Conservation (phyloP, 1,284 basidiomycete genomes). For the Apiotrichum mycotoxinovorans region DNA sequence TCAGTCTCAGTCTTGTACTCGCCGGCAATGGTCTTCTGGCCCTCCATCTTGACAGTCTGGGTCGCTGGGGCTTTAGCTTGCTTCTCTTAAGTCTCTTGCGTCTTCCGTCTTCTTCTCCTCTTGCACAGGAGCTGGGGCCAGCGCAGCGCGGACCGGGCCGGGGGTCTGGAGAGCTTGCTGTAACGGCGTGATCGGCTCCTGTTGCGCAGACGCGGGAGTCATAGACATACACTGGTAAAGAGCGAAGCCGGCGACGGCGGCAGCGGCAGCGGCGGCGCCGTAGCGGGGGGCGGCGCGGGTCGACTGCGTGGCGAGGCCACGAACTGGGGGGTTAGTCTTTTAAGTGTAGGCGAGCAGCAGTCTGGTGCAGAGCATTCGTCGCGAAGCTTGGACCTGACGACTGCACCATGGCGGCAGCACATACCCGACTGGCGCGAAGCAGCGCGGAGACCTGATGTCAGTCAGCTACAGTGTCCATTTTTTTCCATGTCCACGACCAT, state of each 20-base stretch:
- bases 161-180: not conserved
- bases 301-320: constrained; percentile 38
- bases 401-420: constrained; percentile 2
- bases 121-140: not conserved
- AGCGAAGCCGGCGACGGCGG: constrained; percentile 34
- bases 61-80: constrained; percentile 14
- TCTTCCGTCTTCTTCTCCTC: not conserved
- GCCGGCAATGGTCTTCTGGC: constrained; percentile 50
- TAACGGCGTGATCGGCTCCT: not conserved
- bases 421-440: constrained; percentile 45
- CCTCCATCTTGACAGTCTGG: constrained; percentile 40
- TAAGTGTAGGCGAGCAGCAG: too few species aligned
- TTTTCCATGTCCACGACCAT: too few species aligned
- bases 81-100: not conserved
- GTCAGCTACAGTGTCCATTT: too few species aligned
- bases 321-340: constrained; percentile 24
- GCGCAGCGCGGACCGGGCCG: not conserved
- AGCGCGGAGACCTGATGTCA: constrained; percentile 36
- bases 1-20: constrained; percentile 50
- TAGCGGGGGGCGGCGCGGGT: constrained; percentile 27
- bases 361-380: too few species aligned
- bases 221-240: constrained; percentile 40
- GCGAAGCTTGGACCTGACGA: too few species aligned
- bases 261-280: constrained; percentile 26
- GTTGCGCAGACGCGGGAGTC: constrained; percentile 7